Evolutionary conservation across 2,329 filamentous ascomycete genomes (phyloP).

Genomic region (Sarocladiaceae sp.): DNA sequence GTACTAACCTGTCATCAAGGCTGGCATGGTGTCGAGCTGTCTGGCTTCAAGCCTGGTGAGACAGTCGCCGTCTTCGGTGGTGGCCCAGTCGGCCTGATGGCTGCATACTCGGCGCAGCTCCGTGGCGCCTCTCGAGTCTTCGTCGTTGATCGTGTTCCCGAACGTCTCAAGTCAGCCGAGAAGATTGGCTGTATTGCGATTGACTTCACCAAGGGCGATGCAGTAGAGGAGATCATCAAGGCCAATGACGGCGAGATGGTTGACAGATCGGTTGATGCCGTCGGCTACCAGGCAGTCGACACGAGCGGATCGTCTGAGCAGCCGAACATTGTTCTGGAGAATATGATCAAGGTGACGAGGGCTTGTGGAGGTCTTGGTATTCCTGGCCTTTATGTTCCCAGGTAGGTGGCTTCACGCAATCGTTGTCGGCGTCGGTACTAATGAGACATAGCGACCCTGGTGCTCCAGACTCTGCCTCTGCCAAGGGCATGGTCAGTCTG

Average conservation of each 20-base stretch:
- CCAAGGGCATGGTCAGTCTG: slow-evolving; percentile 60
- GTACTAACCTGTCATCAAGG: slow-evolving; percentile 22
- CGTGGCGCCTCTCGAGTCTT: slow-evolving; percentile 58
- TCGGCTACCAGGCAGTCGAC: slow-evolving; percentile 60
- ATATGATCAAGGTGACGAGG: slow-evolving; percentile 58
- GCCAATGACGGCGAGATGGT: slow-evolving; percentile 53
- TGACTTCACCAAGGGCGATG: slow-evolving; percentile 56
- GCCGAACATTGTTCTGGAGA: slow-evolving; percentile 60
- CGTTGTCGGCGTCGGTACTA: background rate
- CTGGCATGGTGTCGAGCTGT: slow-evolving; percentile 53
- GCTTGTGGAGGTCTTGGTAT: slow-evolving; percentile 59
- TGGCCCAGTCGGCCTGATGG: slow-evolving; percentile 62
- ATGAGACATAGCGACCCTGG: slow-evolving; percentile 46
- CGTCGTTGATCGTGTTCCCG: slow-evolving; percentile 58
- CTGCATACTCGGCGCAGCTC: slow-evolving; percentile 58
- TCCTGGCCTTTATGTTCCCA: slow-evolving; percentile 46
- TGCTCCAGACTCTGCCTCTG: slow-evolving; percentile 54
- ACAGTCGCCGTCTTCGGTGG: slow-evolving; percentile 62
- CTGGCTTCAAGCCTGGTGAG: slow-evolving; percentile 57
- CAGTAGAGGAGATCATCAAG: slow-evolving; percentile 56
- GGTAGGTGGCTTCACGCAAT: slow-evolving; percentile 13
- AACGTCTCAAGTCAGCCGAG: slow-evolving; percentile 53
- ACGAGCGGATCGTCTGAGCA: slow-evolving; percentile 53
- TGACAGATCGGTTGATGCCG: slow-evolving; percentile 60
- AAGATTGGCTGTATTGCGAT: slow-evolving; percentile 60